Conservation (phyloP, 345 rosid species). For the Alliaria petiolata region DNA sequence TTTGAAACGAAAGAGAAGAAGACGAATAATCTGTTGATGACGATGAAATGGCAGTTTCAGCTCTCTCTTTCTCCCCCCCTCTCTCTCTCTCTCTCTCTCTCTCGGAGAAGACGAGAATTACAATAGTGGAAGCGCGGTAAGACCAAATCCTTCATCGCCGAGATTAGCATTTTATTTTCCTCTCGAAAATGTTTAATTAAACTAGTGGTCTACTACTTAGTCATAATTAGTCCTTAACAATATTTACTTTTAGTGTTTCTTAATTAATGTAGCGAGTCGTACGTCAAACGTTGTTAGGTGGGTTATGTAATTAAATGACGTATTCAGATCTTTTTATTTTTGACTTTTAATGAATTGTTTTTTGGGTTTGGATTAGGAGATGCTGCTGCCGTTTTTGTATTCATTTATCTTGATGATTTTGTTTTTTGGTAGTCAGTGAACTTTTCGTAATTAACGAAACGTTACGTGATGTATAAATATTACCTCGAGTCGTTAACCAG, state of each 20-base stretch:
- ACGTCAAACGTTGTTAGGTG: slow-evolving; percentile 30
- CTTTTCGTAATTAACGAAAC: neutral
- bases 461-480: neutral
- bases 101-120: neutral
- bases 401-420: neutral
- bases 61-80: no score
- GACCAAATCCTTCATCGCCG: slow-evolving; percentile 7
- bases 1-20: neutral
- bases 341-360: slow-evolving; percentile 2
- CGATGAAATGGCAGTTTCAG: neutral
- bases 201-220: neutral
- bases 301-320: neutral
- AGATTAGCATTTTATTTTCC: neutral
- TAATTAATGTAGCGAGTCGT: neutral
- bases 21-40: neutral
- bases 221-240: neutral
- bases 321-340: neutral
- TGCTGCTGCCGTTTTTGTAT: neutral
- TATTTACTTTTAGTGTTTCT: neutral
- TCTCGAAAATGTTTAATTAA: neutral
- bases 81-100: neutral
- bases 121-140: slow-evolving; percentile 8
- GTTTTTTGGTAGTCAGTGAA: neutral
- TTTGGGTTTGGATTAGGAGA: neutral
- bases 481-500: neutral